phyloP scores from a whole-genome alignment of 2,329 filamentous ascomycete species.

The Neophaeococcomyces mojaviensis region DNA sequence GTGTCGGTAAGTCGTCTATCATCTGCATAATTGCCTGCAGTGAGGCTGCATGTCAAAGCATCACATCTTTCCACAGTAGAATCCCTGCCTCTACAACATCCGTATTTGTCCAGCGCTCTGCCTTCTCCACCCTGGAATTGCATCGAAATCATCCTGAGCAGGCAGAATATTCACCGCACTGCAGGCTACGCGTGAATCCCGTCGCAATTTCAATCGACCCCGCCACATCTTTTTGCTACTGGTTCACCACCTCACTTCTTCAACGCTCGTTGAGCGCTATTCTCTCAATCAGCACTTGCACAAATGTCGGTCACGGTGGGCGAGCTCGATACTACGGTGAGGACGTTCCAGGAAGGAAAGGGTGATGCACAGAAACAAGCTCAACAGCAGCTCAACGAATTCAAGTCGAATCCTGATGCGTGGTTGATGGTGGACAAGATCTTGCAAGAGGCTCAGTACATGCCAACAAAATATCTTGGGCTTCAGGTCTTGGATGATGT shows the following conservation, averaged over 20 bases:
- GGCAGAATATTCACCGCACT: neutral
- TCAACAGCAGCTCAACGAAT: slow-evolving; percentile 48
- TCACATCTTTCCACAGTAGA: neutral
- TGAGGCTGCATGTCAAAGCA: neutral
- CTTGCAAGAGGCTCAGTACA: slow-evolving; percentile 82
- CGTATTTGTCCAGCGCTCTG: too few species aligned
- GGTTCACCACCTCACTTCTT: slow-evolving; percentile 4
- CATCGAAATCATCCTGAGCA: neutral
- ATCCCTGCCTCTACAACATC: neutral
- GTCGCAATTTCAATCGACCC: neutral
- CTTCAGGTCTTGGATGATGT: slow-evolving; percentile 96
- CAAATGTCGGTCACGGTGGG: slow-evolving; percentile 66
- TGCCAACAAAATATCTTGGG: slow-evolving; percentile 94
- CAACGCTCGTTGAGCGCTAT: slow-evolving; percentile 7
- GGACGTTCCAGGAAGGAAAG: slow-evolving; percentile 93
- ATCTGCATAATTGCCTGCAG: neutral
- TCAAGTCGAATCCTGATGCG: slow-evolving; percentile 97
- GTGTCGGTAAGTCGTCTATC: neutral
- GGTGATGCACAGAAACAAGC: slow-evolving; percentile 57
- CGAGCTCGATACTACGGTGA: slow-evolving; percentile 94
- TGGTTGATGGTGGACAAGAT: slow-evolving; percentile 98
- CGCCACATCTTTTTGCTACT: slow-evolving; percentile 8
- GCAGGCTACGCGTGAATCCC: neutral
- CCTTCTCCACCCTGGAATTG: neutral
- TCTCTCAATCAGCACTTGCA: neutral